These are phyloP conservation scores for Chenopodium suecicum DNA, from an alignment of 148 eudicot genomes.

Conservation along the genomic window DNA sequence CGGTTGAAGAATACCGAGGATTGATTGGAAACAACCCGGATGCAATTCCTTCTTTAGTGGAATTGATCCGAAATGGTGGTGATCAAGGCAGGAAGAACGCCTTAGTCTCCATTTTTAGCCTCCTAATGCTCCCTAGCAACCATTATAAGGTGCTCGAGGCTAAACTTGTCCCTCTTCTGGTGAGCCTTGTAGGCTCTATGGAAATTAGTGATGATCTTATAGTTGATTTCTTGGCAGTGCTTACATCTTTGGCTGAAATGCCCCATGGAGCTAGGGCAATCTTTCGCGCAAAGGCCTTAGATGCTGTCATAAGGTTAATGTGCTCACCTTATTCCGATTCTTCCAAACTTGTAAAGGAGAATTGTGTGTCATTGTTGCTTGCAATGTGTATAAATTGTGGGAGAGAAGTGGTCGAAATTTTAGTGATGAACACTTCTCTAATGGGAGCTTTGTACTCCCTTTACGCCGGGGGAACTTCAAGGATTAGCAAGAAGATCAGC, in stretches of 20 bases:
- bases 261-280: conserved; percentile 58
- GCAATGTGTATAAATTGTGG: conserved; percentile 58
- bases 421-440: conserved; percentile 63
- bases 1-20: conserved; percentile 58
- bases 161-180: conserved; percentile 56
- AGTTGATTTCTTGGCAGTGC: conserved; percentile 59
- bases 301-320: conserved; percentile 36
- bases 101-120: conserved; percentile 60
- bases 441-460: conserved; percentile 61
- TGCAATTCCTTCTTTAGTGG: conserved; percentile 55
- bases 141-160: conserved; percentile 53
- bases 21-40: conserved; percentile 54
- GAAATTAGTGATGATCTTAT: conserved; percentile 50
- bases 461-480: conserved; percentile 50
- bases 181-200: conserved; percentile 36
- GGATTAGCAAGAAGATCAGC: conserved; percentile 65
- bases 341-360: conserved; percentile 55
- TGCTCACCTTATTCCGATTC: conserved; percentile 33
- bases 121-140: conserved; percentile 55
- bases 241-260: conserved; percentile 61
- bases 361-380: conserved; percentile 61
- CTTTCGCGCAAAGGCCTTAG: conserved; percentile 39
- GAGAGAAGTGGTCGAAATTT: conserved; percentile 66
- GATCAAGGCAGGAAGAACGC: conserved; percentile 63
- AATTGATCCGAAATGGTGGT: conserved; percentile 46